Conservation (phyloP, 83 land plant species). For the Picea abies region DNA sequence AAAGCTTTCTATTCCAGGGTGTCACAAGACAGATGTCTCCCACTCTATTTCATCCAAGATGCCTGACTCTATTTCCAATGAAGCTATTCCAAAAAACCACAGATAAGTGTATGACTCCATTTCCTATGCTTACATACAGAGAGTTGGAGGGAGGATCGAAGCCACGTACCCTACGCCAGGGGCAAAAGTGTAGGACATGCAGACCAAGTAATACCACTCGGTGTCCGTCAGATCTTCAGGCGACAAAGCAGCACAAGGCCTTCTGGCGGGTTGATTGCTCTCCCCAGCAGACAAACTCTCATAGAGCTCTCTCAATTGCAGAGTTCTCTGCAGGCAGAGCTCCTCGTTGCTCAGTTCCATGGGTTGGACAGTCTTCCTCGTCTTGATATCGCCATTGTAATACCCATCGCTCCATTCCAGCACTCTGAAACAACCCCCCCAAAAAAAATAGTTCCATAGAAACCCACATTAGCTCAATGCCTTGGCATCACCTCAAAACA, state of each 20-base stretch:
- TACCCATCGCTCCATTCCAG: constrained; percentile 81
- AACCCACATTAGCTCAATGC: not conserved
- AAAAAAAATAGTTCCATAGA: not conserved
- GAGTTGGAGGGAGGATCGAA: not conserved
- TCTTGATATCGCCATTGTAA: constrained; percentile 89
- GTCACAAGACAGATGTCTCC: too few relatives aligned
- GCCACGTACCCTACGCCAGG: constrained; percentile 48
- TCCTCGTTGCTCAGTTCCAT: constrained; percentile 61
- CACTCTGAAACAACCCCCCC: constrained; percentile 27
- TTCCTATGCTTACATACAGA: too few relatives aligned
- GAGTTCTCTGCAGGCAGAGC: constrained; percentile 48
- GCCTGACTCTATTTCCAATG: too few relatives aligned
- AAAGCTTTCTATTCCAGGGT: too few relatives aligned
- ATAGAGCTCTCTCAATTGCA: constrained; percentile 54
- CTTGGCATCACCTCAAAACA: not conserved
- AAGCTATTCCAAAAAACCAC: too few relatives aligned
- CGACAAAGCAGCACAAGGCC: constrained; percentile 59
- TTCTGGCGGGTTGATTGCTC: constrained; percentile 28
- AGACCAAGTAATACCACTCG: constrained; percentile 73
- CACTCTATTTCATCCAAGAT: too few relatives aligned
- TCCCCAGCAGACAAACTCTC: constrained; percentile 26
- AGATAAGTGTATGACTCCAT: too few relatives aligned
- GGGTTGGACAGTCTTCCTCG: constrained; percentile 74
- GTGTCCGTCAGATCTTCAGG: constrained; percentile 68
- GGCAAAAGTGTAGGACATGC: constrained; percentile 61